Evolutionary conservation across 257 asterid species (phyloP), one percentile per base, ranked within the genome.

Genomic region (Orobanche coerulescens): DNA sequence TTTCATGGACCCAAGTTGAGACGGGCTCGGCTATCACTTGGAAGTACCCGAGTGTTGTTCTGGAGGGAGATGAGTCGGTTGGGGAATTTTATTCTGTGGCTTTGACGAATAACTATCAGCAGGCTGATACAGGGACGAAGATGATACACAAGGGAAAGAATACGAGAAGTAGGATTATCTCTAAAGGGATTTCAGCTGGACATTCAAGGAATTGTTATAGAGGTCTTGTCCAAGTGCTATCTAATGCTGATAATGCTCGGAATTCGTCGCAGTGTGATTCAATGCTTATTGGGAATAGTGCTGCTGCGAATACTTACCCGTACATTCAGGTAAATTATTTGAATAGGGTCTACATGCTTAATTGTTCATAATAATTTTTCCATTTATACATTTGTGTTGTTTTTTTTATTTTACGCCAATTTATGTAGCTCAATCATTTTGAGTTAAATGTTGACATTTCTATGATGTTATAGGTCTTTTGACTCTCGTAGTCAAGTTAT

Each of bases 1-100:
- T 93, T 47, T 93, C 99, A 0, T 93, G 99, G 99, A 93, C 99
- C 0, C 99, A 93, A 73, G 99, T 93, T 54, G 99, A 93, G 77
- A 93, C 99, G 0, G 99, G 99, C 12, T 86, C 97, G 4, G 99
- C 97, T 20, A 89, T 93, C 71, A 93, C 96, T 2, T 89, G 99
- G 99, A 93, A 93, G 74, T 93, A 93, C 70, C 99, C 99, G 0
- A 93, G 99, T 70, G 99, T 89, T 43, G 55, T 93, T 55, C 65
- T 93, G 42, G 98, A 93, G 73, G 98, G 98, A 8, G 98, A 93
- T 57, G 88, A 81, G 19, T 93, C 98, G 0, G 88, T 93, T 42
- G 98, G 98, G 8, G 98, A 93, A 46, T 93, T 93, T 61, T 93
- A 93, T 67, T 93, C 97, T 0, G 98, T 93, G 61, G 98, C 98